These are phyloP conservation scores for Phytophthora foliorum DNA, from an alignment of 352 stramenopile species.

Conservation along the genomic window DNA sequence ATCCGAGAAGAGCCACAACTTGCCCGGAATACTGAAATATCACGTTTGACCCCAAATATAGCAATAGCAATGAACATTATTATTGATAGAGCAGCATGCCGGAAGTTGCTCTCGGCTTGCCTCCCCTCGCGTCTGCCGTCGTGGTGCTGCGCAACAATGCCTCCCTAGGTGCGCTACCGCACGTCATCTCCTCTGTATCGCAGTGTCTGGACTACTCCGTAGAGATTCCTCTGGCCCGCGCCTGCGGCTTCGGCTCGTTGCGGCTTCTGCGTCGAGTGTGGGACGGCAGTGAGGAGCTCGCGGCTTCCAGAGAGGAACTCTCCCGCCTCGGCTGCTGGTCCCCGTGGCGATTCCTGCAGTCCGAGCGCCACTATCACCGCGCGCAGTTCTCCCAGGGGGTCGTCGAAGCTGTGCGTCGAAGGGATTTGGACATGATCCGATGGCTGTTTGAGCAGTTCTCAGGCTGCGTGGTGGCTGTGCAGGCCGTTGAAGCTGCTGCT, in stretches of 20 bases:
- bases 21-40: too few species aligned
- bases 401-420: conserved; percentile 20
- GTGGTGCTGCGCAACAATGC: conserved; percentile 22
- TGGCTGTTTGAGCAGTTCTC: conserved; percentile 41
- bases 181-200: conserved; percentile 31
- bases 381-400: conserved; percentile 35
- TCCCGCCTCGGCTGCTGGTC: conserved; percentile 16
- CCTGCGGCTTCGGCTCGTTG: conserved; percentile 27
- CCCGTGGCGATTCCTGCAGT: conserved; percentile 19
- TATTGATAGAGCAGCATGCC: too few species aligned
- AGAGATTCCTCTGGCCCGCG: conserved; percentile 22
- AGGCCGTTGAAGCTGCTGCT: conserved; percentile 37
- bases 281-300: conserved; percentile 23
- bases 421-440: conserved; percentile 25
- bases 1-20: too few species aligned
- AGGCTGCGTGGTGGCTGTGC: conserved; percentile 18
- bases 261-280: conserved; percentile 31
- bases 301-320: background rate
- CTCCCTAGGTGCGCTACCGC: conserved; percentile 25
- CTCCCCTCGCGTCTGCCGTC: conserved; percentile 16
- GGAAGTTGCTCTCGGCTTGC: too few species aligned
- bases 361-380: conserved; percentile 28
- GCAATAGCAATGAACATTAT: too few species aligned
- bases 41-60: too few species aligned
- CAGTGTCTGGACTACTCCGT: conserved; percentile 35